Percentiles rank a stretch among this genome's conserved stretches.
Evolutionary conservation across 2,329 filamentous ascomycete genomes (phyloP).

Genomic region (Clonostachys rosea): DNA sequence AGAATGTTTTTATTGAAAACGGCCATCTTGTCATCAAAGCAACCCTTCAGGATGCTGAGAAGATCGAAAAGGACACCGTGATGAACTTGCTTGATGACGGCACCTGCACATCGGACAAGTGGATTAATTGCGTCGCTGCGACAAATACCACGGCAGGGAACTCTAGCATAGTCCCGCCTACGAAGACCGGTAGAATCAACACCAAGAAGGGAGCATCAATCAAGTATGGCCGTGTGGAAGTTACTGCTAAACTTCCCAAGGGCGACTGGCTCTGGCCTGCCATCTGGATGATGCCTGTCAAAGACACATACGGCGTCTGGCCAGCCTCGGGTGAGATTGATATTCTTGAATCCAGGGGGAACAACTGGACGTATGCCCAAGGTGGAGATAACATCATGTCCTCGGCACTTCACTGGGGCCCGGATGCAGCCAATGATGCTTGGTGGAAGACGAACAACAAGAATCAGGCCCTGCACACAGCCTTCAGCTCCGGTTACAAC

Average conservation of each 20-base stretch:
- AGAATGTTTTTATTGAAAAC: conserved; percentile 71
- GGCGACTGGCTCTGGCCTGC: conserved; percentile 90
- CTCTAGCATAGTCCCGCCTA: conserved; percentile 70
- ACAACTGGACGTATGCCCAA: conserved; percentile 71
- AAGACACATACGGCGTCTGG: conserved; percentile 71
- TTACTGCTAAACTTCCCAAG: conserved; percentile 67
- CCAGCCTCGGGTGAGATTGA: conserved; percentile 80
- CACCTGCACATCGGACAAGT: conserved; percentile 58
- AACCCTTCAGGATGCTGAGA: conserved; percentile 64
- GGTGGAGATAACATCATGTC: conserved; percentile 80
- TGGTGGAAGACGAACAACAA: conserved; percentile 85
- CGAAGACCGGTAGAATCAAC: conserved; percentile 73
- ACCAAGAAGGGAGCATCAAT: conserved; percentile 67
- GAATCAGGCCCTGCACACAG: conserved; percentile 68
- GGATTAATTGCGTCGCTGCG: conserved; percentile 57
- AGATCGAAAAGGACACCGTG: conserved; percentile 61
- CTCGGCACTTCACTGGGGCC: conserved; percentile 80
- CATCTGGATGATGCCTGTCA: conserved; percentile 83
- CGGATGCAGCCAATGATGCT: conserved; percentile 64
- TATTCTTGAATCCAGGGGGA: conserved; percentile 75
- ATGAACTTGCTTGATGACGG: conserved; percentile 65
- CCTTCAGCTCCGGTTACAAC: conserved; percentile 65
- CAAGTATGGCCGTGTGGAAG: conserved; percentile 78
- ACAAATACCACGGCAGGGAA: conserved; percentile 71
- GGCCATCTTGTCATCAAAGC: conserved; percentile 71